Base-by-base conservation (phyloP, 140 eudicot species). In the Stevia rebaudiana region DNA sequence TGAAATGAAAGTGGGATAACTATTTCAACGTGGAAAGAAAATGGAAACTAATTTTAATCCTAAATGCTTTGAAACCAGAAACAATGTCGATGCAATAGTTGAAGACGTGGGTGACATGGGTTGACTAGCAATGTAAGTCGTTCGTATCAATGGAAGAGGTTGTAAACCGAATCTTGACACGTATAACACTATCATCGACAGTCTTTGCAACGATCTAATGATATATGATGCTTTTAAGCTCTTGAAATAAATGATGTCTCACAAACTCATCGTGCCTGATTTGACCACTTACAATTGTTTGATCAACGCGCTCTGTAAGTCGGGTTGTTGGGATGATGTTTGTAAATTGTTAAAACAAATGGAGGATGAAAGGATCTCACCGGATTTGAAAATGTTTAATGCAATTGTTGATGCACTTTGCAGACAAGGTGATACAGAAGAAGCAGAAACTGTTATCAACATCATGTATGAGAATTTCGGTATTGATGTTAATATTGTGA, bases 401-500 rank as follows among this genome's bases (percentile, higher is more conserved):
- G 3, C 28, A 24, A 36, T 68, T 52, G 21, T 68, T 9, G 68
- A 69, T 33, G 68, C 74, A 4, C 47, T 56, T 31, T 69, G 67
- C 57, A 57, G 54, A 16, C 22, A 46, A 69, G 67, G 59, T 4
- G 18, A 13, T 8, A 3, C 46, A 2, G 28, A 70, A 44, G 68
- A 56, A n/a, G 68, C 68, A 8, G 68, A 57, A 55, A 40, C 12
- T 58, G 40, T 55, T 44, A 33, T 69, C 6, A 11, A 58, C 12
- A 33, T 70, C 40, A 70, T 58, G 68, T 1, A 12, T 43, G 54
- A 70, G 12, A 60, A 31, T 3, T 47, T 47, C 7, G 68, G 39
- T 35, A 21, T 3, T 17, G 4, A 3, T 12, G 48, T 43, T 3
- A 0, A 69, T 8, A 6, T 30, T 3, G 42, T 22, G 19, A 68